Evolutionary conservation across 331 rosid genomes (phyloP), one percentile per base, ranked within the genome.

Genomic region (Acacia concinna): DNA sequence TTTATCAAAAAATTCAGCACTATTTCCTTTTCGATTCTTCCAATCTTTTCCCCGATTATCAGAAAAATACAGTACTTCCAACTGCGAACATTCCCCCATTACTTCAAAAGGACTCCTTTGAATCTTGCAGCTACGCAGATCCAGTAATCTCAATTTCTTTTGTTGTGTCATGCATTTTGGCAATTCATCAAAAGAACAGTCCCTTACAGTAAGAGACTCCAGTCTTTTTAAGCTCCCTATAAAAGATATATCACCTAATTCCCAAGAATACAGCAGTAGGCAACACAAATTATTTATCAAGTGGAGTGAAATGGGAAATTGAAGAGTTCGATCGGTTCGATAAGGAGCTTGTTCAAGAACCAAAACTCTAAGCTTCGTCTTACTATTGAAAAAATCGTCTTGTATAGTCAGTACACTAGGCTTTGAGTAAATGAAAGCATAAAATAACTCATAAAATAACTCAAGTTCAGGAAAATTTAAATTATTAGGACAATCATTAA

Each of bases 91-190:
- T 46, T 28, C 46, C 47, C 78, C 78, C 10, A 79, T 27, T 31
- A 79, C 82, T 27, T 60, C 66, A 60, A 32, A 79, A 23, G 72
- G 56, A 71, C 60, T 71, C 1, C 40, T 46, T 71, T n/a, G 18
- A 30, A 73, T 43, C 8, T 14, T 10, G 18, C 73, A 79, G 1
- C 3, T 0, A 18, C 27, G 1, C 8, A 60, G 4, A 32, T 37
- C 1, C 0, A 71, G 9, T 15, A 32, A 79, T 47, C 52, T 59
- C 54, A 79, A 60, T 4, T 71, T 46, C 9, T 60, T 49, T 2
- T 71, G 40, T 10, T 46, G n/a, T 2, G 11, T 21, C 2, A 30
- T 60, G 8, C 14, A 25, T 3, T 32, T 44, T 23, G 82, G 78
- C 12, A 79, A 38, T 34, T 47, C 47, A 41, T 31, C 12, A 4